These are phyloP conservation scores for Bjerkandera adusta DNA, from an alignment of 1,284 basidiomycete species.

Conservation along the genomic window DNA sequence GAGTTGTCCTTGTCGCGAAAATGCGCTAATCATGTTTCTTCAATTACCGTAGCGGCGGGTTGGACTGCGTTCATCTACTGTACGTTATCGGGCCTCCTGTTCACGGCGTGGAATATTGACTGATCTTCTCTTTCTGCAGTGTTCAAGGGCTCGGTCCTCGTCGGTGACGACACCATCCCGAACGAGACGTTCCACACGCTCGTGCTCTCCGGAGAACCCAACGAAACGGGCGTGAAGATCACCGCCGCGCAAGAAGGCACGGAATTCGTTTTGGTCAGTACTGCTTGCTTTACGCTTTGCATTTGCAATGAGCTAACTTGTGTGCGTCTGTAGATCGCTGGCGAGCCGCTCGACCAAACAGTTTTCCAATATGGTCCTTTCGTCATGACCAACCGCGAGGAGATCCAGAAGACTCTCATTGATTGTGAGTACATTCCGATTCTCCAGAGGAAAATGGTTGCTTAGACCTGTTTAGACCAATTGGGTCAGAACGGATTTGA, in stretches of 20 bases:
- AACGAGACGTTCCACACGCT: slow-evolving; percentile 75
- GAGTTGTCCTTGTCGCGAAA: background rate
- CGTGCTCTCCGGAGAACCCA: slow-evolving; percentile 58
- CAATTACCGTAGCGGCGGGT: slow-evolving; percentile 50
- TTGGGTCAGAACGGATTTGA: slow-evolving; percentile 86
- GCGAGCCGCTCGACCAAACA: slow-evolving; percentile 86
- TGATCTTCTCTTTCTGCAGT: slow-evolving; percentile 37
- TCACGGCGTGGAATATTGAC: background rate
- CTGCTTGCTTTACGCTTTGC: slow-evolving; percentile 8
- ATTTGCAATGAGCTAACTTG: background rate
- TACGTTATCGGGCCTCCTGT: slow-evolving; percentile 33
- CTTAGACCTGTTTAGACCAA: slow-evolving; percentile 49
- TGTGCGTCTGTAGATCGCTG: slow-evolving; percentile 78
- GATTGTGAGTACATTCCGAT: slow-evolving; percentile 59
- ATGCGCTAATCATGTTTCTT: background rate
- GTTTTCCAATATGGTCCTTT: slow-evolving; percentile 89
- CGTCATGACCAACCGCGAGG: slow-evolving; percentile 80
- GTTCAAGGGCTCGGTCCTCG: slow-evolving; percentile 61
- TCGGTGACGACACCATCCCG: slow-evolving; percentile 51
- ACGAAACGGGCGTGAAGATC: slow-evolving; percentile 63
- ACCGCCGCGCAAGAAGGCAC: slow-evolving; percentile 58
- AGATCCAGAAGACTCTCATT: slow-evolving; percentile 79
- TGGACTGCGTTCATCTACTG: slow-evolving; percentile 87
- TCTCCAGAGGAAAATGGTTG: background rate
- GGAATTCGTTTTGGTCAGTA: slow-evolving; percentile 65